These are phyloP conservation scores for Cystobasidium pallidum DNA, from an alignment of 1,284 basidiomycete genomes.

Conservation along the genomic window DNA sequence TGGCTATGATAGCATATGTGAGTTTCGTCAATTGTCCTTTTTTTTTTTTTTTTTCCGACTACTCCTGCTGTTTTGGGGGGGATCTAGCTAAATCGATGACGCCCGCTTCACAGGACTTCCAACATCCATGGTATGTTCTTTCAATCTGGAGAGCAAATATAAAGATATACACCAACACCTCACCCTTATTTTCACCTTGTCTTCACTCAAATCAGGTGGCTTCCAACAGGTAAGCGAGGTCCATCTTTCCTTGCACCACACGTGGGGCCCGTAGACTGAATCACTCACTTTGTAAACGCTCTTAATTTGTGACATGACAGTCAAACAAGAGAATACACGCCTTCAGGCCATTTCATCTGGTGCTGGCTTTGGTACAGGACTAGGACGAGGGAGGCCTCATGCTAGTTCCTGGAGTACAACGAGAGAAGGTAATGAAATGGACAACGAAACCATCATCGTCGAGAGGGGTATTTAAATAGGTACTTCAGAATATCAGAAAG, in stretches of 20 bases:
- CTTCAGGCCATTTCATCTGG: neutral
- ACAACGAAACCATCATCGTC: neutral
- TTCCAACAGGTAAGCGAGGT: neutral
- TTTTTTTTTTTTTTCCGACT: neutral
- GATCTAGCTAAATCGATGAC: too few species aligned
- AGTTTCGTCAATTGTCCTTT: neutral
- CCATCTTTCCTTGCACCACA: too few species aligned
- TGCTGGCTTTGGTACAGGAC: neutral
- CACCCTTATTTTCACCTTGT: neutral
- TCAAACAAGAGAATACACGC: neutral
- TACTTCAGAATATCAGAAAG: too few species aligned
- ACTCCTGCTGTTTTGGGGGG: too few species aligned
- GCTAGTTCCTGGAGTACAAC: neutral
- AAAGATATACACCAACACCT: neutral
- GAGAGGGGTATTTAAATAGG: neutral
- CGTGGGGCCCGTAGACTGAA: too few species aligned
- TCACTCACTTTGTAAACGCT: too few species aligned
- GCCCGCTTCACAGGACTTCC: slow-evolving; percentile 18
- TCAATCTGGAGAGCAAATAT: neutral
- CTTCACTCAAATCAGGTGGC: neutral
- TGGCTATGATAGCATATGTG: slow-evolving; percentile 40
- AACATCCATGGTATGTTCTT: slow-evolving; percentile 25
- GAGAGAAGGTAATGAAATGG: neutral
- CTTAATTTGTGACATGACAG: neutral
- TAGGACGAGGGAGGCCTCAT: neutral